These are phyloP conservation scores for Musa schizocarpa DNA, from an alignment of 176 grass and related monocot species.

Conservation along the genomic window DNA sequence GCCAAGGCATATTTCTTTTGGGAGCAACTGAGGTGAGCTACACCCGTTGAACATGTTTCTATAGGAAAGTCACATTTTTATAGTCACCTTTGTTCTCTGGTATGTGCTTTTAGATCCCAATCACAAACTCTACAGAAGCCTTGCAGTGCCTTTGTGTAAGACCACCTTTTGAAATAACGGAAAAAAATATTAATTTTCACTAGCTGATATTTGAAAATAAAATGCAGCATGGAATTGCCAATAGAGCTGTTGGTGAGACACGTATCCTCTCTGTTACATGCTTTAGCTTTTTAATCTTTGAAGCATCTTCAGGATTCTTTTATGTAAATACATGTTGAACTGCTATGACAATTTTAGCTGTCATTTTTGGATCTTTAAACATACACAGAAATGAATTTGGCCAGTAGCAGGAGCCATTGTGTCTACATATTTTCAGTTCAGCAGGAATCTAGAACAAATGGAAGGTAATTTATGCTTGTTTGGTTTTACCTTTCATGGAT, in stretches of 20 bases:
- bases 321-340: background rate
- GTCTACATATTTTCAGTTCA: constrained; percentile 81
- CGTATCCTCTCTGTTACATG: constrained; percentile 42
- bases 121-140: constrained; percentile 49
- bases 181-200: background rate
- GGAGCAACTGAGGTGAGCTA: constrained; percentile 70
- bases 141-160: constrained; percentile 67
- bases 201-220: background rate
- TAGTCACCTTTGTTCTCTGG: constrained; percentile 4
- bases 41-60: constrained; percentile 18
- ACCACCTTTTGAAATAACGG: constrained; percentile 9
- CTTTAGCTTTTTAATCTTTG: constrained; percentile 27
- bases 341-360: background rate
- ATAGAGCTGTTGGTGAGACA: constrained; percentile 92
- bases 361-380: constrained; percentile 29
- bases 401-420: constrained; percentile 88
- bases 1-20: constrained; percentile 74
- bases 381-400: constrained; percentile 69
- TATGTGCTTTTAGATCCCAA: constrained; percentile 42
- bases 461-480: constrained; percentile 31
- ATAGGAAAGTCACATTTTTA: constrained; percentile 16
- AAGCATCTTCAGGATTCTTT: constrained; percentile 12
- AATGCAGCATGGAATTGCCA: constrained; percentile 80
- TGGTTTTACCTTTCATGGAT: background rate
- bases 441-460: constrained; percentile 42